Percentiles rank a stretch among this genome's conserved stretches.
These are phyloP conservation scores for Beauveria sp. DNA, from an alignment of 2,329 filamentous ascomycete species.

Conservation along the genomic window DNA sequence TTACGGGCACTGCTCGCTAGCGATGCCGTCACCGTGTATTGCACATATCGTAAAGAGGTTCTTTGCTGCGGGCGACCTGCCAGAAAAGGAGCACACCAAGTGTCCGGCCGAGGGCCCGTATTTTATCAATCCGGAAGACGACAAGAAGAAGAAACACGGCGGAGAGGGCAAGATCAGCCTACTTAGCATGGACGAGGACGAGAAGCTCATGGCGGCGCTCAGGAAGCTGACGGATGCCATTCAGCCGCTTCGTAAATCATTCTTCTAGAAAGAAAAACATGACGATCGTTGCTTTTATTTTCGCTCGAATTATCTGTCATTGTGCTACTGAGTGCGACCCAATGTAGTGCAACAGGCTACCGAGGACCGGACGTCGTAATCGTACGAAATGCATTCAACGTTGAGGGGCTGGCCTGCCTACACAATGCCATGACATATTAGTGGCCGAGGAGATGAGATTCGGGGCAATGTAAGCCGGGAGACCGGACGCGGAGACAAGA, in stretches of 20 bases:
- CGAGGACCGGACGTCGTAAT: background rate
- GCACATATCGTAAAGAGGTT: conserved; percentile 29
- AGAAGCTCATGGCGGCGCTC: conserved; percentile 4
- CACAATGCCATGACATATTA: background rate
- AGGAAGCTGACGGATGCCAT: conserved; percentile 7
- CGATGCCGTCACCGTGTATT: conserved; percentile 29
- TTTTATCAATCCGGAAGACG: conserved; percentile 25
- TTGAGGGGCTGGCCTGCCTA: background rate
- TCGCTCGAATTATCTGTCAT: background rate
- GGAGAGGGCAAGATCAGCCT: background rate
- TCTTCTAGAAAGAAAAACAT: background rate
- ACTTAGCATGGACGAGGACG: background rate
- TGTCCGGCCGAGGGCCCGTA: conserved; percentile 33
- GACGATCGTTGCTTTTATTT: too few species aligned
- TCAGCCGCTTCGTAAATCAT: background rate
- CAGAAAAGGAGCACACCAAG: conserved; percentile 23
- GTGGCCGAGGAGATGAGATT: background rate
- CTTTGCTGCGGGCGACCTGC: conserved; percentile 31
- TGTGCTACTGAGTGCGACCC: background rate
- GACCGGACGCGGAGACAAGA: background rate
- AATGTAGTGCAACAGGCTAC: background rate
- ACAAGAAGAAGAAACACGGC: background rate
- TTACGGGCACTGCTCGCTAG: conserved; percentile 36
- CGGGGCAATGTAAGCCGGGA: background rate
- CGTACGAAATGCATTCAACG: background rate